These are phyloP conservation scores for Talaromyces sp. DNA, from an alignment of 2,329 filamentous ascomycete species.

Conservation along the genomic window DNA sequence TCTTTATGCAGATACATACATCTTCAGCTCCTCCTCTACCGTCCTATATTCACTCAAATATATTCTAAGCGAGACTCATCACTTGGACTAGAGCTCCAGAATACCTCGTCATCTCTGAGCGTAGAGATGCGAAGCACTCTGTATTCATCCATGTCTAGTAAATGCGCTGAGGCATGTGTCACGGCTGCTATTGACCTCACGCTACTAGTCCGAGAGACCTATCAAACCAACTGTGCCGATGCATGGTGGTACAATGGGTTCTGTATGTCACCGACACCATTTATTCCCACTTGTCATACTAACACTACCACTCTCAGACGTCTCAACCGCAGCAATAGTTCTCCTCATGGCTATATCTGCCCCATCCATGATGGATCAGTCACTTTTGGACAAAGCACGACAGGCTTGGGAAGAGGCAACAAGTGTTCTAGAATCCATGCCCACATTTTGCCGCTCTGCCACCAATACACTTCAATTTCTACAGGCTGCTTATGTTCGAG, in stretches of 20 bases:
- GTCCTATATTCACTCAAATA: constrained; percentile 29
- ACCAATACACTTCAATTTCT: constrained; percentile 25
- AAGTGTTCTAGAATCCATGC: constrained; percentile 21
- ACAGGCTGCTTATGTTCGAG: constrained; percentile 14
- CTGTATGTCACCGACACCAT: too few relatives aligned
- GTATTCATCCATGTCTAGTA: constrained; percentile 20
- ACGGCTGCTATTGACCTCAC: constrained; percentile 25
- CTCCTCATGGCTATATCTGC: not conserved
- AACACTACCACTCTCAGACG: too few relatives aligned
- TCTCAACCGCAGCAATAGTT: constrained; percentile 1
- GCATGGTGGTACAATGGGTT: constrained; percentile 38
- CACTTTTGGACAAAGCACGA: not conserved
- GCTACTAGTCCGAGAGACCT: constrained; percentile 23
- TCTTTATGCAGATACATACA: constrained; percentile 22
- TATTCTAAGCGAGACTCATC: constrained; percentile 22
- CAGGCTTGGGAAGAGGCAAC: constrained; percentile 17
- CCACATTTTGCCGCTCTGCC: constrained; percentile 22
- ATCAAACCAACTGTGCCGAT: constrained; percentile 20
- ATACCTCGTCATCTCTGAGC: too few relatives aligned
- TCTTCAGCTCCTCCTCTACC: constrained; percentile 27
- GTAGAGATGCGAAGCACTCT: constrained; percentile 4
- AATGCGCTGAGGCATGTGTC: constrained; percentile 28
- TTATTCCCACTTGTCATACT: too few relatives aligned
- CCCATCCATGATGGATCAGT: not conserved
- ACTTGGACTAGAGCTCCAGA: too few relatives aligned